phyloP scores from a whole-genome alignment of 139 green algal genomes.

The Chlamydomonas incerta region DNA sequence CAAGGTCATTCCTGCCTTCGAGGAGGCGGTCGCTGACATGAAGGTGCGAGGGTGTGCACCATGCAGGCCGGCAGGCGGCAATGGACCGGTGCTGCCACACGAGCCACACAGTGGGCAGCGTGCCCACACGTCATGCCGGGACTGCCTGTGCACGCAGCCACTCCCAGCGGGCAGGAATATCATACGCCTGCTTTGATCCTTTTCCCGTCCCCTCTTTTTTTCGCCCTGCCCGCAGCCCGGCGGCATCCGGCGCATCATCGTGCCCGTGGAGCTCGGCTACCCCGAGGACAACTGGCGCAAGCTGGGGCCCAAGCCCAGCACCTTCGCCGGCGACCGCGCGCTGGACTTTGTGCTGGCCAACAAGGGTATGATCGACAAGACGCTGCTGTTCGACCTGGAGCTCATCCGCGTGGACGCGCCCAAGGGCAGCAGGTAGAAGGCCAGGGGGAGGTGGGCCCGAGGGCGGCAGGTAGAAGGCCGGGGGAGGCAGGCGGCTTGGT shows the following conservation, averaged over 20 bases:
- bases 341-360: slow-evolving; percentile 93
- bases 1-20: slow-evolving; percentile 84
- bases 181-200: neutral
- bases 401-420: slow-evolving; percentile 54
- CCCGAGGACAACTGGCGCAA: slow-evolving; percentile 75
- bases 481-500: too few species aligned
- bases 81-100: too few species aligned
- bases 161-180: too few species aligned
- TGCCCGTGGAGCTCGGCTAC: slow-evolving; percentile 88
- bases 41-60: slow-evolving; percentile 55
- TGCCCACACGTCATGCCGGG: too few species aligned
- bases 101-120: too few species aligned
- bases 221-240: slow-evolving; percentile 58
- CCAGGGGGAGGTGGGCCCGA: too few species aligned
- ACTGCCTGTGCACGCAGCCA: too few species aligned
- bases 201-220: neutral
- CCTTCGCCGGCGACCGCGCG: slow-evolving; percentile 78
- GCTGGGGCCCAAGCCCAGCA: slow-evolving; percentile 68
- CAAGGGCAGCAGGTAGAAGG: too few species aligned
- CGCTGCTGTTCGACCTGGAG: slow-evolving; percentile 91
- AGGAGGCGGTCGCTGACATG: slow-evolving; percentile 89
- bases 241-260: slow-evolving; percentile 84
- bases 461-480: too few species aligned
- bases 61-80: too few species aligned
- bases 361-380: slow-evolving; percentile 88